Percentiles rank a stretch among this genome's conserved stretches.
Evolutionary conservation across 306 rosid species (phyloP).

Genomic region (Astragalus glycyphyllos): DNA sequence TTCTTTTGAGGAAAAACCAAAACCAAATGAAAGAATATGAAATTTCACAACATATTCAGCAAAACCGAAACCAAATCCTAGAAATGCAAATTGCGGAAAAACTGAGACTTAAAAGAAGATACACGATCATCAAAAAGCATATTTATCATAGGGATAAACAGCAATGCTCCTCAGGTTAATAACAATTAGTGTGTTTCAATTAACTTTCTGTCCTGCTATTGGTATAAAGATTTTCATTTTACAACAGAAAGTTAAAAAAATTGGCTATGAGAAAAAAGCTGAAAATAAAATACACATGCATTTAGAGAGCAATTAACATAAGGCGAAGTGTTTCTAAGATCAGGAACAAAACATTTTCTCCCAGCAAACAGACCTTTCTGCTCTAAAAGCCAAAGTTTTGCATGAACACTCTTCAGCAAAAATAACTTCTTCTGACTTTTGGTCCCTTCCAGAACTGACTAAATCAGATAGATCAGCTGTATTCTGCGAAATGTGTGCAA

Average conservation of each 20-base stretch:
- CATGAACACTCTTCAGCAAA: constrained; percentile 74
- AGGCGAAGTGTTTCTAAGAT: constrained; percentile 9
- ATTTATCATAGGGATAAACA: constrained; percentile 12
- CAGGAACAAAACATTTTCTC: constrained; percentile 30
- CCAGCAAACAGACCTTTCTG: constrained; percentile 70
- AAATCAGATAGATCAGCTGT: constrained; percentile 91
- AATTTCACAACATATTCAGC: neutral
- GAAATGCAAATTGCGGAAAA: constrained; percentile 1
- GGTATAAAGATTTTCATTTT: neutral
- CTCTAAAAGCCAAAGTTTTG: constrained; percentile 84
- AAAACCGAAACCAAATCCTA: neutral
- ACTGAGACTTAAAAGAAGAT: neutral
- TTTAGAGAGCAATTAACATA: constrained; percentile 23
- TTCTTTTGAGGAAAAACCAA: neutral
- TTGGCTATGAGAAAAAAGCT: neutral
- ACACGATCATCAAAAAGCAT: neutral
- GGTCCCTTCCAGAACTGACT: constrained; percentile 91
- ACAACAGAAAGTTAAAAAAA: neutral
- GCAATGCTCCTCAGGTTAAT: neutral
- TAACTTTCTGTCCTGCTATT: neutral
- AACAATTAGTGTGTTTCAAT: neutral
- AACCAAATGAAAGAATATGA: neutral
- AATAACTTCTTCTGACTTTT: constrained; percentile 73
- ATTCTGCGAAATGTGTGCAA: constrained; percentile 86
- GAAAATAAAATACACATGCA: constrained; percentile 2